Evolutionary conservation across 2,329 filamentous ascomycete genomes (phyloP).

Genomic region (Trichoderma arundinaceum): DNA sequence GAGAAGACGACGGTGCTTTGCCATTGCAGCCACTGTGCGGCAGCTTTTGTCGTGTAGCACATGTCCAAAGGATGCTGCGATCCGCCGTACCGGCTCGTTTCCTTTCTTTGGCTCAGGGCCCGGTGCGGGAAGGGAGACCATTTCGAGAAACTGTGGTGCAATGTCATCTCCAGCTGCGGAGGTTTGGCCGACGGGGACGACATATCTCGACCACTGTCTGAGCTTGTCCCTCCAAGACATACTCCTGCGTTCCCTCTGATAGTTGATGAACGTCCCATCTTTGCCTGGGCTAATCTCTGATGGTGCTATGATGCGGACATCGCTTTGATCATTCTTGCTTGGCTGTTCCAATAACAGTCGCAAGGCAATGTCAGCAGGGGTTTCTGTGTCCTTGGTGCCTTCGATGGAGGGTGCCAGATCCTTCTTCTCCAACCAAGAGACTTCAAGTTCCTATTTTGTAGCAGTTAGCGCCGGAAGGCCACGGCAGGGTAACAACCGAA

Average conservation of each 20-base stretch:
- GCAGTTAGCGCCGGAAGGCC: not conserved
- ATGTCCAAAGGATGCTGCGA: conserved; percentile 58
- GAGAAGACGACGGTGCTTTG: conserved; percentile 46
- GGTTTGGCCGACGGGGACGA: conserved; percentile 35
- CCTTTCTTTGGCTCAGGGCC: not conserved
- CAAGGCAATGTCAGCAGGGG: conserved; percentile 51
- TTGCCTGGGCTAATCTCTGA: conserved; percentile 15
- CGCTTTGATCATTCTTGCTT: conserved; percentile 5
- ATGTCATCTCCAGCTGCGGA: not conserved
- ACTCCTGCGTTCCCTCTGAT: conserved; percentile 42
- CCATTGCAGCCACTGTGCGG: conserved; percentile 14
- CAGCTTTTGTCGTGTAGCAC: conserved; percentile 49
- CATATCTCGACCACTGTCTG: conserved; percentile 42
- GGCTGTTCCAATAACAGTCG: conserved; percentile 51
- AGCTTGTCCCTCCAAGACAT: conserved; percentile 47
- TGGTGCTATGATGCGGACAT: conserved; percentile 36
- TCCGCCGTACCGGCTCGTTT: conserved; percentile 33
- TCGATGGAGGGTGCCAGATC: conserved; percentile 18
- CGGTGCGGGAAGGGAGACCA: not conserved
- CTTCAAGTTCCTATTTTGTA: conserved; percentile 39
- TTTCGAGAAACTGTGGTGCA: not conserved
- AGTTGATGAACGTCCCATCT: conserved; percentile 34
- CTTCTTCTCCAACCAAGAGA: conserved; percentile 52
- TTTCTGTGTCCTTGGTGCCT: conserved; percentile 43
- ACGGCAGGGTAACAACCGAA: not conserved